phyloP scores from a whole-genome alignment of 371 early-diverging fungal species.

The Apophysomyces elegans region DNA sequence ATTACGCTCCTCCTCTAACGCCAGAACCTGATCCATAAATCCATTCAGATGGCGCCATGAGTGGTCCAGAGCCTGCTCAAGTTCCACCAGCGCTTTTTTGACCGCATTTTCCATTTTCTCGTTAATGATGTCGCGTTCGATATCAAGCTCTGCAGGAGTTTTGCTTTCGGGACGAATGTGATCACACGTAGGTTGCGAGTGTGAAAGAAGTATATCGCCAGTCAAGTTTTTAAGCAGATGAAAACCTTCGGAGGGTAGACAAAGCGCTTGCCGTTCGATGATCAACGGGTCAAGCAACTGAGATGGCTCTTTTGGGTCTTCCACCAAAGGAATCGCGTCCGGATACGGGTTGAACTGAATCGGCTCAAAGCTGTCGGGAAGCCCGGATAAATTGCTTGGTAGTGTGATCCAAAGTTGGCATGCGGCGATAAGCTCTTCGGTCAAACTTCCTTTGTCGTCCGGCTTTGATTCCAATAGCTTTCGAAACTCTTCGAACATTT shows the following conservation, averaged over 20 bases:
- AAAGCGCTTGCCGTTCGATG: slow-evolving; percentile 61
- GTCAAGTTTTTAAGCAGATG: slow-evolving; percentile 73
- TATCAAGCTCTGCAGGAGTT: slow-evolving; percentile 74
- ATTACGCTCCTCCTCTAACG: slow-evolving; percentile 37
- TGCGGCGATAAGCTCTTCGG: slow-evolving; percentile 33
- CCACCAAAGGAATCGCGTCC: slow-evolving; percentile 57
- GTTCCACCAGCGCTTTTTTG: slow-evolving; percentile 39
- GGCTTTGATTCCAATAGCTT: slow-evolving; percentile 25
- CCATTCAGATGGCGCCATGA: slow-evolving; percentile 54
- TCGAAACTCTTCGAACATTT: slow-evolving; percentile 33
- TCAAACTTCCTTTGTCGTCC: slow-evolving; percentile 17
- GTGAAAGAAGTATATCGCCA: slow-evolving; percentile 70
- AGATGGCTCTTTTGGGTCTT: slow-evolving; percentile 67
- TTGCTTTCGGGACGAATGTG: slow-evolving; percentile 70
- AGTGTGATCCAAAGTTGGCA: slow-evolving; percentile 46
- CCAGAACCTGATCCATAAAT: slow-evolving; percentile 46
- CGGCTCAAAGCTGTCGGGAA: slow-evolving; percentile 47
- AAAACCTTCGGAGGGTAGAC: slow-evolving; percentile 70
- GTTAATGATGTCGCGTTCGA: slow-evolving; percentile 70
- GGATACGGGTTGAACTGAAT: slow-evolving; percentile 67
- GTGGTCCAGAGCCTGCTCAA: slow-evolving; percentile 32
- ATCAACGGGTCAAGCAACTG: slow-evolving; percentile 63
- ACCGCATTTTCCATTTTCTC: slow-evolving; percentile 54
- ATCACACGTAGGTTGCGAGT: slow-evolving; percentile 75
- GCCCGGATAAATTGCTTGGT: slow-evolving; percentile 42